phyloP scores from a whole-genome alignment of 352 stramenopile genomes.

The Globisporangium nagaii region DNA sequence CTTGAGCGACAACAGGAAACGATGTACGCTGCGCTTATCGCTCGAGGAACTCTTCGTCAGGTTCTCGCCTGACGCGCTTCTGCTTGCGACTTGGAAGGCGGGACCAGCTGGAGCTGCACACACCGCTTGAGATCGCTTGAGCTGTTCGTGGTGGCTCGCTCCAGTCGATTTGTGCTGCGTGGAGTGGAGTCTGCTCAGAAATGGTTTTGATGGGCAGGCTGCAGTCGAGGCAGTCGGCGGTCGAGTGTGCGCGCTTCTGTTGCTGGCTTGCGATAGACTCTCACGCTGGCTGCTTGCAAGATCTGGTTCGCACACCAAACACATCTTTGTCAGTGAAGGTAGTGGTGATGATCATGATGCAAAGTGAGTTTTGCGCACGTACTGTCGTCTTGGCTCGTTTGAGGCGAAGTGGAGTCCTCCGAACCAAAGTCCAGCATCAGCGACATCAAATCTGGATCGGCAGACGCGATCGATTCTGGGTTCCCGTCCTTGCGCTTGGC shows the following conservation, averaged over 20 bases:
- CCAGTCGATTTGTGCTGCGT: not conserved
- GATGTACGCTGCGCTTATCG: not conserved
- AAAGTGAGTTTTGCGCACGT: not conserved
- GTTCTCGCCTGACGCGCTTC: not conserved
- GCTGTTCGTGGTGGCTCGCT: too few relatives aligned
- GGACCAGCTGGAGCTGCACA: too few relatives aligned
- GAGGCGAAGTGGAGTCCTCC: not conserved
- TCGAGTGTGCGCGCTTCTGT: not conserved
- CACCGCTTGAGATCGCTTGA: too few relatives aligned
- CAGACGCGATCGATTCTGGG: too few relatives aligned
- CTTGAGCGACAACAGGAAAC: constrained; percentile 7
- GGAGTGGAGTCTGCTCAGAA: not conserved
- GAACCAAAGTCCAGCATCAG: not conserved
- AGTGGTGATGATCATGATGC: not conserved
- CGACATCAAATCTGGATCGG: not conserved
- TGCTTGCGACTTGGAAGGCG: constrained; percentile 4
- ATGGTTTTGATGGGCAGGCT: too few relatives aligned
- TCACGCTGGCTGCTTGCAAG: not conserved
- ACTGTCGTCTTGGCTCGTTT: constrained; percentile 9
- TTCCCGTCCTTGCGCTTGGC: not conserved
- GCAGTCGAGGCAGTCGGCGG: not conserved
- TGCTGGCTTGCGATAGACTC: not conserved
- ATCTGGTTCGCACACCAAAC: not conserved
- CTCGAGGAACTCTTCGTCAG: not conserved
- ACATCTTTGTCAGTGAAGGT: not conserved